Evolutionary conservation across 345 rosid species (phyloP), one percentile per base, ranked within the genome.

Genomic region (Hibiscus tridactylites): DNA sequence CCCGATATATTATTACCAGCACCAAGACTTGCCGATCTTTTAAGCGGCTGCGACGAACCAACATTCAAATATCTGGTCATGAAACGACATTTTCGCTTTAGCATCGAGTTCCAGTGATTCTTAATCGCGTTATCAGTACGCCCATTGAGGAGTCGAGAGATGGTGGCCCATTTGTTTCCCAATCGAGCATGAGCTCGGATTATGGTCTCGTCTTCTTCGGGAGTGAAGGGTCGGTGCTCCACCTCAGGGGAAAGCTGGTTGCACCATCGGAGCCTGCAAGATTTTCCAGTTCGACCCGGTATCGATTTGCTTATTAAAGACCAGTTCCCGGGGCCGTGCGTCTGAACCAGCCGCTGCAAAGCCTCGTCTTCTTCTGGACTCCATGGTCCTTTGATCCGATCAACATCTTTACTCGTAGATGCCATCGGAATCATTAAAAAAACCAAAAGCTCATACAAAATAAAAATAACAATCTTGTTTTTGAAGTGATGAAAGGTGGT

Each of bases 331-430:
- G 96, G 88, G 5, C 96, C 93, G 71, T 84, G 83, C 74, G 21
- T 81, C 54, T 83, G 87, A 9, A 90, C 96, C 65, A 88, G 78
- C 63, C 88, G 71, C 70, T 80, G 86, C 19, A 90, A 79, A 56
- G 90, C 81, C 61, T 87, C 91, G 50, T 90, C 96, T 75, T 90
- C 96, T 78, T 88, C 96, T 0, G 90, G 91, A 52, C 91, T 85
- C 96, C 96, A 90, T 0, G 96, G 96, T 7, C 96, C 96, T 78
- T 87, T 90, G 86, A 90, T 88, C 80, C 91, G 88, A 79, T 90
- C 93, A 59, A 75, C 74, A 24, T 87, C 88, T 58, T 76, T 88
- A 58, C 78, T 83, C 1, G 79, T 12, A 9, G 87, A 79, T 64
- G 87, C 77, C 85, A 83, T 83, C 21, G 65, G 13, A 60, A 62